Evolutionary conservation across 2,329 filamentous ascomycete species (phyloP).

Genomic region (Salinomyces thailandicus): DNA sequence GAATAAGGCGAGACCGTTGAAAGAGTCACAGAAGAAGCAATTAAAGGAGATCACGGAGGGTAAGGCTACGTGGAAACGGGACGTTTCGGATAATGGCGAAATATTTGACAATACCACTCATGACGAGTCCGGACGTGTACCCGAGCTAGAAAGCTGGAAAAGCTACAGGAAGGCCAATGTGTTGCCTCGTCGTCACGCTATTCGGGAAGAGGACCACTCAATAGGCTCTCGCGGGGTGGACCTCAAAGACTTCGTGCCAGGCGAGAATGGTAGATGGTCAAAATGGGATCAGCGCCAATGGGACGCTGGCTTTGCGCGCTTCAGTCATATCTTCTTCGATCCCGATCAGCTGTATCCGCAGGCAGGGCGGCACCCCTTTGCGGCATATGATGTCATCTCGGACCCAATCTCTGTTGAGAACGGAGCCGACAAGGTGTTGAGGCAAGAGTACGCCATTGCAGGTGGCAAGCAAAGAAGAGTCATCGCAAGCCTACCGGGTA

Average conservation of each 20-base stretch:
- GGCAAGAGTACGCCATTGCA: slow-evolving; percentile 43
- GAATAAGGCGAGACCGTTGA: slow-evolving; percentile 27
- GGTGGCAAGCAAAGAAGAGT: slow-evolving; percentile 64
- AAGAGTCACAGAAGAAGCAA: slow-evolving; percentile 11
- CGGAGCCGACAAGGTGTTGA: slow-evolving; percentile 46
- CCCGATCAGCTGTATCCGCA: slow-evolving; percentile 23
- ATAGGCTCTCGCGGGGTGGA: slow-evolving; percentile 12
- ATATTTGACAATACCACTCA: too few species aligned
- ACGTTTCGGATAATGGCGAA: neutral
- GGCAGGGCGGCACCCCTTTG: slow-evolving; percentile 11
- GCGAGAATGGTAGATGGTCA: slow-evolving; percentile 39
- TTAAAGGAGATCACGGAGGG: slow-evolving; percentile 20
- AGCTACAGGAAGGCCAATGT: slow-evolving; percentile 8
- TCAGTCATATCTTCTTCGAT: slow-evolving; percentile 70
- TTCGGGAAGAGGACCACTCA: slow-evolving; percentile 13
- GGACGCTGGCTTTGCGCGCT: slow-evolving; percentile 76
- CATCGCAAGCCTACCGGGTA: slow-evolving; percentile 78
- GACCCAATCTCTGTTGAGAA: slow-evolving; percentile 17
- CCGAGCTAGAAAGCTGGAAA: slow-evolving; percentile 4
- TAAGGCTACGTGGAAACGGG: slow-evolving; percentile 44
- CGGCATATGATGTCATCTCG: slow-evolving; percentile 13
- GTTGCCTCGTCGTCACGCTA: slow-evolving; percentile 5
- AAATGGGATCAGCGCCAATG: slow-evolving; percentile 75
- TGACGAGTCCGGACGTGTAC: neutral
- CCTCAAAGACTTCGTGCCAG: slow-evolving; percentile 19